These are phyloP conservation scores for Drechslera avenae DNA, from an alignment of 2,329 filamentous ascomycete species.

Conservation along the genomic window DNA sequence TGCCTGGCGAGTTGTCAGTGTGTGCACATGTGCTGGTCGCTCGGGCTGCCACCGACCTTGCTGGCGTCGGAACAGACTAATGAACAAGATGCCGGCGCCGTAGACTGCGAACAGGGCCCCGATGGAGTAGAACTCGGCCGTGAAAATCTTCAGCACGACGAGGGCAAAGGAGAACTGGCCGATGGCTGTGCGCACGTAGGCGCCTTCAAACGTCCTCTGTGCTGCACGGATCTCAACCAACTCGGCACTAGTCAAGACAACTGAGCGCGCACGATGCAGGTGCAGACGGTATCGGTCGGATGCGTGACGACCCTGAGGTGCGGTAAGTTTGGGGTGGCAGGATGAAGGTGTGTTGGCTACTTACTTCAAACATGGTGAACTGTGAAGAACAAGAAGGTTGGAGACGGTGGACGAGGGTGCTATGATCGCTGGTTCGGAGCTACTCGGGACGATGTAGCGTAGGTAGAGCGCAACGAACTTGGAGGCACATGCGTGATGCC, in stretches of 20 bases:
- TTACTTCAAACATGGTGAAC: constrained; percentile 27
- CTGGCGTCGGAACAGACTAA: constrained; percentile 83
- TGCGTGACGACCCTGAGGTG: constrained; percentile 60
- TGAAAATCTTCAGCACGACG: constrained; percentile 95
- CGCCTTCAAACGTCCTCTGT: constrained; percentile 95
- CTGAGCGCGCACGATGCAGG: constrained; percentile 80
- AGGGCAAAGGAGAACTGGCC: constrained; percentile 95
- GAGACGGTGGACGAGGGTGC: no score
- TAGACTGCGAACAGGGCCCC: constrained; percentile 96
- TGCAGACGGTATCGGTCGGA: constrained; percentile 78
- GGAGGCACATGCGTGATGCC: constrained; percentile 7
- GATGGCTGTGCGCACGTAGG: constrained; percentile 92
- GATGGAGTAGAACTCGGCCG: constrained; percentile 92
- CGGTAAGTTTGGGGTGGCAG: neutral
- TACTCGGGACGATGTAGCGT: neutral
- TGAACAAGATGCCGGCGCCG: constrained; percentile 80
- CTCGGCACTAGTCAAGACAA: constrained; percentile 80
- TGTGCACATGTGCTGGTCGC: neutral
- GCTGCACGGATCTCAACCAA: constrained; percentile 94
- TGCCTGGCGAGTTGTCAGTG: constrained; percentile 55
- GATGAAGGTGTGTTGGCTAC: neutral
- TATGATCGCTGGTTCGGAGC: neutral
- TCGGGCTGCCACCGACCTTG: constrained; percentile 58
- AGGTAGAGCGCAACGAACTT: neutral
- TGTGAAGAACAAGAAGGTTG: neutral